Conservation (phyloP, 129 eudicot species). For the carrot (Daucus carota) region DNA sequence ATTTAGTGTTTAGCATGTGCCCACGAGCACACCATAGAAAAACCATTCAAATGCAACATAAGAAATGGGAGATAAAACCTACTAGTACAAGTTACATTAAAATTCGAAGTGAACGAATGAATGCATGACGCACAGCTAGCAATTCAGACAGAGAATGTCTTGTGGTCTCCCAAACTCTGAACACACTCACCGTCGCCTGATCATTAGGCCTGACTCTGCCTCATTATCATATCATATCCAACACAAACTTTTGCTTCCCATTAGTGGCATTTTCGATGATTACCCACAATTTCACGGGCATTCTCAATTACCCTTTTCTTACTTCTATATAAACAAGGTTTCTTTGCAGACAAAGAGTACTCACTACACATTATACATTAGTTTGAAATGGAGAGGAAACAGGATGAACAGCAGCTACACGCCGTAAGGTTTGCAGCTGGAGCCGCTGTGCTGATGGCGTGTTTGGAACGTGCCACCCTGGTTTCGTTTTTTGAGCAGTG, state of each 20-base stretch:
- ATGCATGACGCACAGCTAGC: slow-evolving; percentile 3
- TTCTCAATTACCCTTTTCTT: background rate
- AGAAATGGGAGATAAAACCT: too few species aligned
- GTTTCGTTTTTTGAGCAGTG: slow-evolving; percentile 55
- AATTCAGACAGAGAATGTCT: slow-evolving; percentile 11
- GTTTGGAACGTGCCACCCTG: slow-evolving; percentile 58
- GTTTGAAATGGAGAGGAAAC: slow-evolving; percentile 29
- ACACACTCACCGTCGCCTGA: slow-evolving; percentile 2
- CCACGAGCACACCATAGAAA: too few species aligned
- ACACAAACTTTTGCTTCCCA: background rate
- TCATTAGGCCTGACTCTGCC: slow-evolving; percentile 10
- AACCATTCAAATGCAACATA: too few species aligned
- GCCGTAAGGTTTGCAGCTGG: slow-evolving; percentile 77
- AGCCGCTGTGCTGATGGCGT: slow-evolving; percentile 52
- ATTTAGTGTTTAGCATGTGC: too few species aligned
- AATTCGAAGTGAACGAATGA: background rate
- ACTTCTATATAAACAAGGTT: background rate
- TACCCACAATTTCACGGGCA: background rate
- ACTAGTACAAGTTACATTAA: background rate
- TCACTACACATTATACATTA: background rate
- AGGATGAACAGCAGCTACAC: slow-evolving; percentile 33
- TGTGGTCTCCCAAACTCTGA: slow-evolving; percentile 10
- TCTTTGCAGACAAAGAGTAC: background rate
- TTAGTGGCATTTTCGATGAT: slow-evolving; percentile 3
- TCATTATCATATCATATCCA: slow-evolving; percentile 5